phyloP scores from a whole-genome alignment of 495 filamentous ascomycete species.

The Usnea hakonensis region DNA sequence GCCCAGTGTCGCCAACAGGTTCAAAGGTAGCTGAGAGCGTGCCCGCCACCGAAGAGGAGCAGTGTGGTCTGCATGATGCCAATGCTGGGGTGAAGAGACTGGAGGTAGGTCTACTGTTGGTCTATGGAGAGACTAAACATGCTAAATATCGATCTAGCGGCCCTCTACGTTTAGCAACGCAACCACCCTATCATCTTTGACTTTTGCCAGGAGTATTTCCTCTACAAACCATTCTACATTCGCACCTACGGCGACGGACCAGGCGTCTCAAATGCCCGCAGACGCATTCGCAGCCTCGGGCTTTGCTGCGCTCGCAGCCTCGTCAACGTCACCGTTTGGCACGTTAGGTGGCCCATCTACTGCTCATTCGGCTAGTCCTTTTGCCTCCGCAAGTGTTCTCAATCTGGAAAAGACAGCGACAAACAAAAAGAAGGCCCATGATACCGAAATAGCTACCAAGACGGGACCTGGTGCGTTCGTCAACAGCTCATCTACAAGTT shows the following conservation, averaged over 20 bases:
- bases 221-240: slow-evolving; percentile 23
- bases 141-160: background rate
- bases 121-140: background rate
- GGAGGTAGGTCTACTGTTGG: background rate
- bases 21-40: background rate
- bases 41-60: background rate
- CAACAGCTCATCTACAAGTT: slow-evolving; percentile 25
- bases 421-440: background rate
- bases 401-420: background rate
- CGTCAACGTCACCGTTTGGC: slow-evolving; percentile 52
- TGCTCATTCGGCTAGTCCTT: slow-evolving; percentile 13
- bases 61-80: background rate
- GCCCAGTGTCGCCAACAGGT: background rate
- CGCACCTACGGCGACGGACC: slow-evolving; percentile 16
- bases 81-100: background rate
- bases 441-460: slow-evolving; percentile 16
- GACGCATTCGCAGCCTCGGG: slow-evolving; percentile 49
- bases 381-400: background rate
- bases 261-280: slow-evolving; percentile 33
- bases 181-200: slow-evolving; percentile 41
- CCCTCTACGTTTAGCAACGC: slow-evolving; percentile 44
- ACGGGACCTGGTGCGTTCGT: slow-evolving; percentile 6
- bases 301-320: slow-evolving; percentile 44
- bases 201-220: slow-evolving; percentile 8
- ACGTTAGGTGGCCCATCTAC: slow-evolving; percentile 35